phyloP scores from a whole-genome alignment of 495 filamentous ascomycete species.

The Talaromyces borbonicus region DNA sequence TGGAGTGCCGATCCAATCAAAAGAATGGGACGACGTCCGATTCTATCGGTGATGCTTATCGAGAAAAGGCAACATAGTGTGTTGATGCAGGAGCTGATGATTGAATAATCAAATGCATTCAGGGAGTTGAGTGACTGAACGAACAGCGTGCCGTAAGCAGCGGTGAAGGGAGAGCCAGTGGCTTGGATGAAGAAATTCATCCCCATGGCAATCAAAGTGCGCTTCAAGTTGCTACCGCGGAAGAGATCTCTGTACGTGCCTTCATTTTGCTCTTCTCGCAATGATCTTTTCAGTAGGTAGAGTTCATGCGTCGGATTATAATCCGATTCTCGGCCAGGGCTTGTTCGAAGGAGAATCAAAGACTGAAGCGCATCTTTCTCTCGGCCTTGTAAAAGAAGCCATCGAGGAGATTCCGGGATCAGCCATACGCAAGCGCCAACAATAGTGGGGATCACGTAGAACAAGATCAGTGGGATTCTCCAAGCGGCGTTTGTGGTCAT shows the following conservation, averaged over 20 bases:
- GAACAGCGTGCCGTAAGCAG: slow-evolving; percentile 25
- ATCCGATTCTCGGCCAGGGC: not conserved
- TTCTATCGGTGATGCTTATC: not conserved
- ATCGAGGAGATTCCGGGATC: slow-evolving; percentile 24
- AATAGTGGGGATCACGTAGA: slow-evolving; percentile 19
- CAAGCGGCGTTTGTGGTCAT: slow-evolving; percentile 19
- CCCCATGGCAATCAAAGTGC: slow-evolving; percentile 22
- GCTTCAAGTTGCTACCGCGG: slow-evolving; percentile 16
- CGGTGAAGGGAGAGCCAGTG: slow-evolving; percentile 23
- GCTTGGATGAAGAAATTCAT: slow-evolving; percentile 26
- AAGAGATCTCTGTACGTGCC: slow-evolving; percentile 22
- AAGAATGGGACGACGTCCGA: slow-evolving; percentile 5
- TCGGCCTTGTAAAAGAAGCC: slow-evolving; percentile 22
- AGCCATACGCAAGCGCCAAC: slow-evolving; percentile 21
- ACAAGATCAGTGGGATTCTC: slow-evolving; percentile 22
- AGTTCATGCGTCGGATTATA: slow-evolving; percentile 14
- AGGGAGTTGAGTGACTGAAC: slow-evolving; percentile 22
- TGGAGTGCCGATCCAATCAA: slow-evolving; percentile 5
- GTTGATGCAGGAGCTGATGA: slow-evolving; percentile 8
- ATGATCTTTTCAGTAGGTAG: slow-evolving; percentile 2
- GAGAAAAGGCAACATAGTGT: slow-evolving; percentile 4
- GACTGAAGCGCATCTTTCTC: slow-evolving; percentile 17
- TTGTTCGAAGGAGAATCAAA: slow-evolving; percentile 11
- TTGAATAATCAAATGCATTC: slow-evolving; percentile 21
- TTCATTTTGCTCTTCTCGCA: slow-evolving; percentile 12